phyloP scores from a whole-genome alignment of 2,329 filamentous ascomycete species.

The Sporothrix pallida region DNA sequence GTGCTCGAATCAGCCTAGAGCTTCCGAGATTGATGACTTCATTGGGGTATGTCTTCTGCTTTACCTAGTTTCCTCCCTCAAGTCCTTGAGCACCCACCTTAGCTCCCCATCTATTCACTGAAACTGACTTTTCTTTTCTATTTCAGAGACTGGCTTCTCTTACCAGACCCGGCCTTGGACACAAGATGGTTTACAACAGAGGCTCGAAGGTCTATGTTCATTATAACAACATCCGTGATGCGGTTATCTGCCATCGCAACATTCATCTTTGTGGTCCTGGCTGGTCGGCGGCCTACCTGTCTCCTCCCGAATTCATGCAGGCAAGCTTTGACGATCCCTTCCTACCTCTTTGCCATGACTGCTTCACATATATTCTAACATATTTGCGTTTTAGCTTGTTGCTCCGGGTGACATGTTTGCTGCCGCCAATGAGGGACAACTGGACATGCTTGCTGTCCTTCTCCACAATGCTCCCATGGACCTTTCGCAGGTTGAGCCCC shows the following conservation, averaged over 20 bases:
- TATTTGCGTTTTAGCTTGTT: constrained; percentile 39
- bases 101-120: background rate
- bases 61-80: background rate
- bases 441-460: constrained; percentile 54
- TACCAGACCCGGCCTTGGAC: constrained; percentile 48
- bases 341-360: background rate
- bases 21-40: constrained; percentile 51
- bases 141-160: constrained; percentile 50
- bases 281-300: constrained; percentile 56
- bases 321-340: constrained; percentile 39
- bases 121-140: constrained; percentile 36
- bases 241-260: constrained; percentile 57
- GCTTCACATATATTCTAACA: background rate
- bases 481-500: constrained; percentile 44
- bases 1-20: constrained; percentile 42
- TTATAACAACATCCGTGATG: constrained; percentile 66
- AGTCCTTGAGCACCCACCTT: background rate
- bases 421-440: constrained; percentile 60
- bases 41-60: constrained; percentile 50
- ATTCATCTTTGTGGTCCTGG: constrained; percentile 51
- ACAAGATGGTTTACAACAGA: constrained; percentile 46
- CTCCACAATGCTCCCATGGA: constrained; percentile 37
- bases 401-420: constrained; percentile 43
- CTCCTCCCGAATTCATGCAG: constrained; percentile 52
- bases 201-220: constrained; percentile 57